Conservation (phyloP, 2,329 filamentous ascomycete genomes). For the Fusarium sp. region DNA sequence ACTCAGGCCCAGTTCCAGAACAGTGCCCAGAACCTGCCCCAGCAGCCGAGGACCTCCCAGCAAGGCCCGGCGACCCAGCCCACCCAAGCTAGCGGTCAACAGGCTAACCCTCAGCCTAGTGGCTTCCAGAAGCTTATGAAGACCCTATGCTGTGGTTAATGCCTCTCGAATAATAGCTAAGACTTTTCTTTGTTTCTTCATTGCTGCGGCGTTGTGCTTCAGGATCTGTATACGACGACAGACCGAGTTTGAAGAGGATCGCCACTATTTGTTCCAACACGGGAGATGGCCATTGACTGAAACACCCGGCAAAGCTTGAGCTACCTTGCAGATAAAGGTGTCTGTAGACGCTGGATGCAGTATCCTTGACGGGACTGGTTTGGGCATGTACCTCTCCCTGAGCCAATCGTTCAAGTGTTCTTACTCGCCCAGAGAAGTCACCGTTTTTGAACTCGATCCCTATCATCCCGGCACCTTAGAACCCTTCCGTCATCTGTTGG, state of each 20-base stretch:
- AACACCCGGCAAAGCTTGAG: constrained; percentile 11
- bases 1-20: constrained; percentile 97
- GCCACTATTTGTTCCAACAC: not conserved
- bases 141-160: constrained; percentile 86
- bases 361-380: constrained; percentile 13
- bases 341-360: constrained; percentile 4
- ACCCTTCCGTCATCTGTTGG: constrained; percentile 23
- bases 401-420: constrained; percentile 3
- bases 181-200: constrained; percentile 47
- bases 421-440: constrained; percentile 1
- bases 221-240: constrained; percentile 33
- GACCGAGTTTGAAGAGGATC: constrained; percentile 26
- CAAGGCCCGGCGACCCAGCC: constrained; percentile 68
- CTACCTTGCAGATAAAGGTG: not conserved
- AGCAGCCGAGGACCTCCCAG: constrained; percentile 70
- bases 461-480: constrained; percentile 42
- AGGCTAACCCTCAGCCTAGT: constrained; percentile 77
- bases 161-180: constrained; percentile 36
- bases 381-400: constrained; percentile 1
- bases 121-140: constrained; percentile 95
- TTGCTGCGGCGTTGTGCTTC: constrained; percentile 44
- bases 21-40: constrained; percentile 87
- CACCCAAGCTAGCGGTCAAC: constrained; percentile 65
- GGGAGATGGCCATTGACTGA: constrained; percentile 22
- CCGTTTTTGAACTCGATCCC: constrained; percentile 29